phyloP scores from a whole-genome alignment of 441 rosid genomes.

The Euphorbia schlechtendalii region DNA sequence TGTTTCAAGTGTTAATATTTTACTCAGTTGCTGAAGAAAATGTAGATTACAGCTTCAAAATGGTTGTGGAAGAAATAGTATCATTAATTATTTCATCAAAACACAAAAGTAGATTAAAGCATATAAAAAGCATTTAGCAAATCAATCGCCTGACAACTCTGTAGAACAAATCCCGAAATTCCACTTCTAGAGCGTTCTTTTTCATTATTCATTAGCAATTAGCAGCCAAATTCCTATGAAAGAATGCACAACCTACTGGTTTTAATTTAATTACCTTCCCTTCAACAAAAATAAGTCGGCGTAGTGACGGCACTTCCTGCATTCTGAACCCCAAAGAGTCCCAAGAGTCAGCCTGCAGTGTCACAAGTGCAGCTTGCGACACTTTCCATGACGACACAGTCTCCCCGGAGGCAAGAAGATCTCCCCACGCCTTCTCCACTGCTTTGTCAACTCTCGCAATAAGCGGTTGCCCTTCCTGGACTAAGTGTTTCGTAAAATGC shows the following conservation, averaged over 20 bases:
- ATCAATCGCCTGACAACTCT: not conserved
- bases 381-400: constrained; percentile 65
- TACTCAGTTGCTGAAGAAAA: not conserved
- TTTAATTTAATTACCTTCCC: constrained; percentile 47
- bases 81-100: not conserved
- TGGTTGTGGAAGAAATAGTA: not conserved
- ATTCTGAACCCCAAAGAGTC: constrained; percentile 59
- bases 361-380: constrained; percentile 37
- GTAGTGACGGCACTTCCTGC: constrained; percentile 70
- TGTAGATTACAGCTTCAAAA: not conserved
- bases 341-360: constrained; percentile 65
- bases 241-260: not conserved
- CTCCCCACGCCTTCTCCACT: constrained; percentile 40
- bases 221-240: not conserved
- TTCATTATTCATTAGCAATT: not conserved
- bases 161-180: not conserved
- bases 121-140: not conserved
- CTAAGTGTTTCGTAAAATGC: not conserved
- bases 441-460: constrained; percentile 39
- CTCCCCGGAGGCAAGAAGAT: constrained; percentile 41
- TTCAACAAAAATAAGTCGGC: constrained; percentile 56
- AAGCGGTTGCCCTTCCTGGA: constrained; percentile 18
- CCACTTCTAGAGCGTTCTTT: not conserved
- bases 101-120: not conserved
- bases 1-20: not conserved